Conservation (phyloP, 768 basidiomycete genomes). For the Amanita muscaria region DNA sequence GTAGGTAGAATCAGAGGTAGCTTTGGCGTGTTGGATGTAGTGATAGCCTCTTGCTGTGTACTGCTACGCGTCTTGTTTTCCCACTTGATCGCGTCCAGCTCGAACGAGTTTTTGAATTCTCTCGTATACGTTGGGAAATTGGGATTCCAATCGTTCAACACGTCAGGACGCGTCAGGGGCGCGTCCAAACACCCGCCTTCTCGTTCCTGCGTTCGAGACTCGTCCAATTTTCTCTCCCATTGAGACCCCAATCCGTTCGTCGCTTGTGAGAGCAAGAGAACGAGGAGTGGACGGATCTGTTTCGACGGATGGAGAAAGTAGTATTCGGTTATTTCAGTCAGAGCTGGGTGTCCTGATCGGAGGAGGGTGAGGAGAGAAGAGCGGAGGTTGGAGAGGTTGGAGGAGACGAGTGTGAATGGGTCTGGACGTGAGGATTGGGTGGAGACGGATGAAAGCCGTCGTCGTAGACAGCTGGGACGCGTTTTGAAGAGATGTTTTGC, state of each 20-base stretch:
- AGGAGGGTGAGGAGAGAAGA: conserved; percentile 64
- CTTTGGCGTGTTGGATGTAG: conserved; percentile 8
- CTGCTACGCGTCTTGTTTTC: conserved; percentile 16
- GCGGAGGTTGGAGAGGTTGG: conserved; percentile 62
- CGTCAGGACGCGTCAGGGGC: conserved; percentile 61
- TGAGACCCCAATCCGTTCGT: conserved; percentile 78
- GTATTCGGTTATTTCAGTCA: conserved; percentile 82
- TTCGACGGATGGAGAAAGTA: conserved; percentile 90
- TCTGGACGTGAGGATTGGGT: too few relatives aligned
- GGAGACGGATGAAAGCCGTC: too few relatives aligned
- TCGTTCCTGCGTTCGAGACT: conserved; percentile 41
- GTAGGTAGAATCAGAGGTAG: conserved; percentile 57
- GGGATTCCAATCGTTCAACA: conserved; percentile 89
- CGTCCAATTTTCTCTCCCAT: conserved; percentile 50
- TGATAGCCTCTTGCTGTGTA: not conserved
- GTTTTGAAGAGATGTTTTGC: too few relatives aligned
- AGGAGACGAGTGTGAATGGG: conserved; percentile 58
- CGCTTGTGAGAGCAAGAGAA: conserved; percentile 79
- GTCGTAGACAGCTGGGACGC: too few relatives aligned
- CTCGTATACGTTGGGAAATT: conserved; percentile 54
- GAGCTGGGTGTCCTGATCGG: conserved; percentile 73
- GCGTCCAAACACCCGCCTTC: conserved; percentile 56
- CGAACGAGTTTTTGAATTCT: conserved; percentile 39
- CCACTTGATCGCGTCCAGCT: conserved; percentile 19
- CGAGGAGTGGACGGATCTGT: conserved; percentile 80